Evolutionary conservation across 1,284 basidiomycete genomes (phyloP), one percentile per base, ranked within the genome.

Genomic region (Pascua sp.): DNA sequence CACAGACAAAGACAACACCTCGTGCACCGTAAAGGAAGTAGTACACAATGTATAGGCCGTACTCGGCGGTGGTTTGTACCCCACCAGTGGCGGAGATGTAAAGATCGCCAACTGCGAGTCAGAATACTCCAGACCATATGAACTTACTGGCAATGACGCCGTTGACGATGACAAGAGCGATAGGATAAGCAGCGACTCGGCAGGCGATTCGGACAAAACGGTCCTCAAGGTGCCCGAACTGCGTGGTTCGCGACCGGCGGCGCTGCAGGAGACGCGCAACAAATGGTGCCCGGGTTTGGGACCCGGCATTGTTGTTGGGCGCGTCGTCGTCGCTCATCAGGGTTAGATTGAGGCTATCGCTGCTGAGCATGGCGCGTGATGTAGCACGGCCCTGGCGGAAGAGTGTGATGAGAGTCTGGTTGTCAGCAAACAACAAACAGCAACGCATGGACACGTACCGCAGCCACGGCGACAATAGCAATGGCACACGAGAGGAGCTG

Each of bases 401-500:
- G 11, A 71, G 62, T 18, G 59, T 63, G 11, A 59, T 36, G 17
- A 71, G 59, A 8, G 60, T 61, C 64, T 66, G 49, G 24, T 32
- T 8, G 18, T 18, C 11, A 38, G 9, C 18, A 44, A 38, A 42
- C n/a, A 32, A 7, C 24, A 32, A 32, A 32, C 24, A 32, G 57
- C 67, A 32, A 32, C 24, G 7, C 24, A 7, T 32, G 24, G 24
- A 7, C 24, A 32, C 24, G 51, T 39, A 66, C 65, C 8, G 55
- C 50, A 16, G 58, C 47, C 12, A 69, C 65, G 1, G 62, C 45
- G 4, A 59, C 47, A 3, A 59, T 57, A 2, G 69, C 66, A 11
- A 71, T 56, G 38, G 62, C 15, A 40, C 63, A 62, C 4, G 69
- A 64, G 15, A 67, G 49, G 8, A 64, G 56, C 49, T 71, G 67